A percentile compares a stretch with the other conserved stretches of the same genome.
phyloP scores from a whole-genome alignment of 1,139 yeast genomes.

The Komagataea norvegica region DNA sequence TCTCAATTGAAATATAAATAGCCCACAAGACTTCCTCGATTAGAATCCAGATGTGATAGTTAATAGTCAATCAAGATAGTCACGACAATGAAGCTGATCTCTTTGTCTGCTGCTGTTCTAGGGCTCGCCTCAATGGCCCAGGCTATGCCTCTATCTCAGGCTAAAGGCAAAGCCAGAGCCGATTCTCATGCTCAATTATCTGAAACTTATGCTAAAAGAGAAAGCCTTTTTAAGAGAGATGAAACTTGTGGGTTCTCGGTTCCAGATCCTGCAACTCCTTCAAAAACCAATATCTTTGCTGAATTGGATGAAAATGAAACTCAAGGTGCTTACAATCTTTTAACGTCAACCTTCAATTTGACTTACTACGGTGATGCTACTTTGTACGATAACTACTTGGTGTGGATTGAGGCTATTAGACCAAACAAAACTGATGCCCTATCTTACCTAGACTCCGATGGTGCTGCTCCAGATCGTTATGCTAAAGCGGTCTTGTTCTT shows the following conservation, averaged over 20 bases:
- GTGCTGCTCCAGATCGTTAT: slow-evolving; percentile 20
- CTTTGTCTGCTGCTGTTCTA: slow-evolving; percentile 1
- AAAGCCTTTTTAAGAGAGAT: neutral
- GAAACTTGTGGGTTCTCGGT: slow-evolving; percentile 13
- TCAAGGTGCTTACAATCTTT: slow-evolving; percentile 14
- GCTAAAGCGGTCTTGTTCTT: slow-evolving; percentile 24
- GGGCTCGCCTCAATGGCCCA: slow-evolving; percentile 1
- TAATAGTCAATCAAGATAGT: too few species aligned
- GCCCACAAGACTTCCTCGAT: too few species aligned
- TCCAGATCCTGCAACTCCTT: slow-evolving; percentile 16
- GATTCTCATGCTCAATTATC: slow-evolving; percentile 6
- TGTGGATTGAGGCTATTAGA: slow-evolving; percentile 24
- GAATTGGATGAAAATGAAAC: slow-evolving; percentile 21
- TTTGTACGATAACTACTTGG: slow-evolving; percentile 21
- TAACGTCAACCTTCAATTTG: slow-evolving; percentile 18
- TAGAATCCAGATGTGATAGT: too few species aligned
- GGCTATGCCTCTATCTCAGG: slow-evolving; percentile 9
- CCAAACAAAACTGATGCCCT: slow-evolving; percentile 28
- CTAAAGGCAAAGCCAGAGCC: slow-evolving; percentile 12
- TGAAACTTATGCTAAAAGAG: slow-evolving; percentile 10
- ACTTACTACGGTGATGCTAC: slow-evolving; percentile 21
- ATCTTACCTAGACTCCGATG: slow-evolving; percentile 20
- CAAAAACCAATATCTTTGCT: slow-evolving; percentile 25
- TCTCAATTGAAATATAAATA: too few species aligned
- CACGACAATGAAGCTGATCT: slow-evolving; percentile 1